A percentile compares a stretch with the other conserved stretches of the same genome.
Evolutionary conservation across 2,329 filamentous ascomycete genomes (phyloP).

Genomic region (Alternaria alternata): DNA sequence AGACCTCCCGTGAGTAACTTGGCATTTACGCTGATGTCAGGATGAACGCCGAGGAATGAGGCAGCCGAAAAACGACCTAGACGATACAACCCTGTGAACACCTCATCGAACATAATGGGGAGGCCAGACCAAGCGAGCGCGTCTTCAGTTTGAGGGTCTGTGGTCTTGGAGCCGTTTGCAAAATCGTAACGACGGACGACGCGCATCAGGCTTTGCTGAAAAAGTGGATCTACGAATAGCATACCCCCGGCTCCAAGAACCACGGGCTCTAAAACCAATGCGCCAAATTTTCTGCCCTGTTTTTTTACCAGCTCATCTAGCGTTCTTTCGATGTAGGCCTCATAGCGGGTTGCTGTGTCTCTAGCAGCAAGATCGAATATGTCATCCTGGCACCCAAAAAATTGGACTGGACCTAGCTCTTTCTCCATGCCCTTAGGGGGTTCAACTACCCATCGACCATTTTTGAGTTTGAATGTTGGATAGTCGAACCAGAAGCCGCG

Average conservation of each 20-base stretch:
- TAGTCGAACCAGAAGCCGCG: conserved; percentile 84
- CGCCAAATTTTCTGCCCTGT: conserved; percentile 74
- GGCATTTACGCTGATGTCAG: conserved; percentile 82
- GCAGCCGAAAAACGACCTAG: conserved; percentile 76
- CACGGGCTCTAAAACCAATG: conserved; percentile 80
- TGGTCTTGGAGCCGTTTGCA: conserved; percentile 29
- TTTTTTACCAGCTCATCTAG: conserved; percentile 62
- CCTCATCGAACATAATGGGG: conserved; percentile 83
- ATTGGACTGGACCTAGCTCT: conserved; percentile 55
- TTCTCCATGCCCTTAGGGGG: conserved; percentile 60
- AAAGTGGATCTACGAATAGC: conserved; percentile 83
- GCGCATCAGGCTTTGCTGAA: conserved; percentile 75
- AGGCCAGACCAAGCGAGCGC: conserved; percentile 71
- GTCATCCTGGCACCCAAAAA: conserved; percentile 42
- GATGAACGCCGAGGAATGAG: conserved; percentile 71
- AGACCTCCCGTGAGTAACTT: conserved; percentile 85
- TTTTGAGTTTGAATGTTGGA: conserved; percentile 72
- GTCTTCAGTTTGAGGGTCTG: neutral
- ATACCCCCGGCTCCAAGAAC: conserved; percentile 85
- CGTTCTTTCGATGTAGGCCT: conserved; percentile 64
- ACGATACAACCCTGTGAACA: conserved; percentile 86
- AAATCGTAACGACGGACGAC: conserved; percentile 72
- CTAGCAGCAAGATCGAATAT: conserved; percentile 53
- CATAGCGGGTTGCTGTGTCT: conserved; percentile 59
- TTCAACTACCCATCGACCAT: conserved; percentile 72